Base-by-base conservation (phyloP, 2,329 filamentous ascomycete species). In the Metarhizium album region DNA sequence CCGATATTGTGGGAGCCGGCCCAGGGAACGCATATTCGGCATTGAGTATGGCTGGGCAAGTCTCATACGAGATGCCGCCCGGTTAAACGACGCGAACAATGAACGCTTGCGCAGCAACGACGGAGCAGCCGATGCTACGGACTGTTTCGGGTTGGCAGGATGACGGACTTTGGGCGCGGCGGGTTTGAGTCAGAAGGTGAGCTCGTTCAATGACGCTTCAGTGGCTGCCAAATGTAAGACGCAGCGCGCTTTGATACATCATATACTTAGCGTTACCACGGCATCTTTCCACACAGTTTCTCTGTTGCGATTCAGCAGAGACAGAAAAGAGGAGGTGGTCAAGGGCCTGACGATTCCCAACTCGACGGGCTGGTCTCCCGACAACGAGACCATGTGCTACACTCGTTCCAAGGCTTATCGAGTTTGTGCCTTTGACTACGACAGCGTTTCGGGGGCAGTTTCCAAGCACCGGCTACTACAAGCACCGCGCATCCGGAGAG, bases 11-110 rank as follows among this genome's bases (percentile, higher is more conserved):
- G 56, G 80, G 84, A 54, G 71, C 74, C 46, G 76, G 83, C 62
- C 72, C 79, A 65, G 63, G 46, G 72, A 86, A 47, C 80, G 83
- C 62, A 84, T 95, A 64, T 72, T 88, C 51, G 90, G 83, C 43
- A 81, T 86, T 63, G 95, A 95, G 72, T 78, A 84, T 64, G 90
- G 90, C 53, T 80, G 87, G 59, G 90, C 87, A n/a, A 73, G 87
- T 48, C 75, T 91, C 64, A 47, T 79, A 79, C 59, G 72, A 80
- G 58, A 74, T 83, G 55, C 57, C 83, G 65, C 69, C 54, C 71
- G 66, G 53, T 80, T 79, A 59, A 60, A 64, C 55, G 66, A 70
- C 40, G 57, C 60, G 31, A 55, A 60, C 33, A 78, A 73, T 56
- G 70, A 76, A 64, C 69, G 82, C 22, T 73, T 87, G 64, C 71